Evolutionary conservation across 2,329 filamentous ascomycete species (phyloP).

Genomic region (Chalara sp.): DNA sequence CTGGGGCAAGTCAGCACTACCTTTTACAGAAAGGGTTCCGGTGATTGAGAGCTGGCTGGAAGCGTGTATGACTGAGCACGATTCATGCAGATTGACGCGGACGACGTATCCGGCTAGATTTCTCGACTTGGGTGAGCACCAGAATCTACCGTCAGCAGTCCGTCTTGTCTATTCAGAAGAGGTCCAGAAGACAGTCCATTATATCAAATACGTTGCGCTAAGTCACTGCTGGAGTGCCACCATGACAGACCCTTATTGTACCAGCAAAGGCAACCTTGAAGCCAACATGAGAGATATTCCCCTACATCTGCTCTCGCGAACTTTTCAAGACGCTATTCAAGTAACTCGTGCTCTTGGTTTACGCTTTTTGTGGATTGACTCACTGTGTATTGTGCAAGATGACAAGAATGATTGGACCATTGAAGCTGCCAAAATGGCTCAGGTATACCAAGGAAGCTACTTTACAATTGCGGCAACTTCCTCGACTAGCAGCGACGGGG

Average conservation of each 20-base stretch:
- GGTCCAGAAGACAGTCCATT: too few species aligned
- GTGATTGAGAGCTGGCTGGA: too few species aligned
- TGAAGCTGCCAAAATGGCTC: neutral
- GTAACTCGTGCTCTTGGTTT: neutral
- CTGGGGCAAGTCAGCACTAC: too few species aligned
- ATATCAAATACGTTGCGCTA: neutral
- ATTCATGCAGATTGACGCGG: too few species aligned
- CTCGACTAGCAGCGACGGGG: neutral
- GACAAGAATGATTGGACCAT: neutral
- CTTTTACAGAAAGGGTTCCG: too few species aligned
- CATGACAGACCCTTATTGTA: neutral
- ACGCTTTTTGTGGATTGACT: neutral
- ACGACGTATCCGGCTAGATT: too few species aligned
- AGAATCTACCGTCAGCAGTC: too few species aligned
- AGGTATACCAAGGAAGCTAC: neutral
- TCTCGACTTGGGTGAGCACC: too few species aligned
- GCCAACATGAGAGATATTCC: neutral
- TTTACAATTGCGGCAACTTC: neutral
- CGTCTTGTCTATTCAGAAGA: too few species aligned
- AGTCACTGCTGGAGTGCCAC: neutral
- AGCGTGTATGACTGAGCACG: too few species aligned
- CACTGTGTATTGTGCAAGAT: neutral
- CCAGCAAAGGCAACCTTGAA: neutral
- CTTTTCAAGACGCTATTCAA: neutral
- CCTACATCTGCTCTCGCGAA: neutral